Evolutionary conservation across 2,329 filamentous ascomycete genomes (phyloP), one percentile per base, ranked within the genome.

Genomic region (Aspergillus intermedius): DNA sequence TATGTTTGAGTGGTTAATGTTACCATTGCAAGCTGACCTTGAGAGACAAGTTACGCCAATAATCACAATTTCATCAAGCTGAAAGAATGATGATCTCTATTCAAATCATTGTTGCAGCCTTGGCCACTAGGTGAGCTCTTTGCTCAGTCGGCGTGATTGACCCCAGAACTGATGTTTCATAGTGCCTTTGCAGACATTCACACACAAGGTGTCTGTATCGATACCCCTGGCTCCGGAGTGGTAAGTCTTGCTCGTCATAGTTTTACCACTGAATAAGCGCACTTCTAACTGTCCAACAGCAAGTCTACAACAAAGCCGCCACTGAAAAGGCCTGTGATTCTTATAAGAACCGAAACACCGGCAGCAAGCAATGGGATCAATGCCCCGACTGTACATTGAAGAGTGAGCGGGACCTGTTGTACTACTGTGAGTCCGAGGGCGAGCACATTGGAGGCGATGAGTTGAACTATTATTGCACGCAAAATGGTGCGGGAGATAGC

Each of bases 381-480:
- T 59, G 56, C 15, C 55, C 55, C 2, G 56, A 59, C 39, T 59
- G 56, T 47, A 51, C 53, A 7, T 23, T 54, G 15, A 25, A 44
- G 21, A 56, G 39, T 22, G 54, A 51, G 23, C 45, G 46, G 19
- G 50, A 50, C 10, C 34, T 56, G 23, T 40, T 55, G 28, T 53
- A 51, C 40, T 57, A 59, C 42, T 59, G 56, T 41, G 48, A 59
- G n/a, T 56, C 54, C n/a, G 48, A 48, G 2, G 55, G 39, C 0
- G 46, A 49, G 28, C 56, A 59, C 42, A 59, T 59, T 17, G 56
- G 56, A 22, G 55, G 56, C 2, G 56, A 59, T 10, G 56, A 59
- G 39, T 44, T 57, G 41, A 48, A 47, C 15, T 59, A 59, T 21
- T 59, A 59, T 39, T 59, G 56, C 25, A 49, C n/a, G 19, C 52